Evolutionary conservation across 2,329 filamentous ascomycete genomes (phyloP).

Genomic region (Orbilia brochopaga): DNA sequence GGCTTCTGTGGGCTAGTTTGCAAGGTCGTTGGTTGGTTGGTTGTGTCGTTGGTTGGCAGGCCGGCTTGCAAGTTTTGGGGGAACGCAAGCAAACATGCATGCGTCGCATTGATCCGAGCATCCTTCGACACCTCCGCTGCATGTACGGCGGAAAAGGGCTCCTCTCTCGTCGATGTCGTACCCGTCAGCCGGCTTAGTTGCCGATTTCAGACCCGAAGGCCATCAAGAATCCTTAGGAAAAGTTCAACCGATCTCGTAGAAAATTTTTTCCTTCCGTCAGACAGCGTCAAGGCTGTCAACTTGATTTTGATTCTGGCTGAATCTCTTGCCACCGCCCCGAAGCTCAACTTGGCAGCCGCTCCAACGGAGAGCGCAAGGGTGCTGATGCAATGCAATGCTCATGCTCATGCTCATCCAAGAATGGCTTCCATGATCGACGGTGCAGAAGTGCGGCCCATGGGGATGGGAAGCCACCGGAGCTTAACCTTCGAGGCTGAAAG

Average conservation of each 20-base stretch:
- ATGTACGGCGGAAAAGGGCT: conserved; percentile 16
- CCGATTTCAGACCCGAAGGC: not conserved
- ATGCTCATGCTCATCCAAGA: not conserved
- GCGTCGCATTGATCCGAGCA: conserved; percentile 33
- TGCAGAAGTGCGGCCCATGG: conserved; percentile 6
- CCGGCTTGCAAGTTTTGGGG: conserved; percentile 9
- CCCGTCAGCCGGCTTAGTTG: conserved; percentile 3
- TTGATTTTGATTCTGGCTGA: not conserved
- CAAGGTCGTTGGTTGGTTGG: not conserved
- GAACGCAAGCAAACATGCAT: conserved; percentile 45
- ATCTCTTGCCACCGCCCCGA: not conserved
- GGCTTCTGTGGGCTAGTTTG: conserved; percentile 13
- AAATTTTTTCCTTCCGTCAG: not conserved
- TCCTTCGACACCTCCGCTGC: conserved; percentile 4
- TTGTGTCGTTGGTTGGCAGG: not conserved
- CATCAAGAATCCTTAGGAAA: not conserved
- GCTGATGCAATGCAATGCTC: conserved; percentile 1
- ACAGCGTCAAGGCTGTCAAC: not conserved
- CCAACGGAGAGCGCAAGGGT: not conserved
- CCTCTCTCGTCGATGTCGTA: not conserved
- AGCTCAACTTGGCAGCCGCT: not conserved
- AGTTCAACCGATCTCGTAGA: not conserved
- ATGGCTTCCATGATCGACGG: not conserved
- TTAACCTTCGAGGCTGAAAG: conserved; percentile 8
- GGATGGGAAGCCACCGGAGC: not conserved